Evolutionary conservation across 2,329 filamentous ascomycete genomes (phyloP), one percentile per base, ranked within the genome.

Genomic region (Fonsecaea pedrosoi): DNA sequence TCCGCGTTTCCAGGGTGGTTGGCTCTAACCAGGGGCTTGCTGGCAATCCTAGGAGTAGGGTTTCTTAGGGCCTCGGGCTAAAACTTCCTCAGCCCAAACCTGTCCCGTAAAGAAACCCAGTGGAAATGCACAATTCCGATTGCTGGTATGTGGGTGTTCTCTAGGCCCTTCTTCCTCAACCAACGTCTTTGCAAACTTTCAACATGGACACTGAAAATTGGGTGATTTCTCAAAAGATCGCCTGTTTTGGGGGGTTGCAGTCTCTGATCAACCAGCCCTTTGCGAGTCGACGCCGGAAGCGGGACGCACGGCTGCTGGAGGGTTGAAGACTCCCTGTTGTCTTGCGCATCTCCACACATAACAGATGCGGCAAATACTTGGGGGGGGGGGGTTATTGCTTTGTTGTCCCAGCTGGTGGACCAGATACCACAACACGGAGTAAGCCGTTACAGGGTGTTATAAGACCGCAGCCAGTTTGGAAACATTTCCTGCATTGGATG

Each of bases 21-120:
- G n/a, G 25, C 18, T 34, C 18, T 55, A 35, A 55, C 53, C 53
- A 56, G 53, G 60, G 55, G 55, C 35, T 13, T 42, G 25, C 60
- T 35, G 35, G 13, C 35, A 32, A 32, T 38, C 37, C 50, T 45
- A 21, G 38, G 48, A 55, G 48, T 35, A 55, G 21, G 54, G 60
- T 50, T 45, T 9, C 32, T 57, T 64, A 55, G 61, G 61, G 60
- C 53, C 34, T 32, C 40, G 42, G 32, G 61, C 61, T 64, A 64
- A 64, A 38, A 38, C 32, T 5, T n/a, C 2, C 13, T 35, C 53
- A 50, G 32, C 40, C 54, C 40, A 30, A 35, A 38, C 54, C 61
- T 35, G 54, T 58, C 54, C 32, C 12, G 15, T 40, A 38, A 21
- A 12, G 34, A 25, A 21, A 34, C 40, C 53, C 42, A 56, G 30